Base-by-base conservation (phyloP, 2,329 filamentous ascomycete species). In the Graphiopsis chlorocephala region DNA sequence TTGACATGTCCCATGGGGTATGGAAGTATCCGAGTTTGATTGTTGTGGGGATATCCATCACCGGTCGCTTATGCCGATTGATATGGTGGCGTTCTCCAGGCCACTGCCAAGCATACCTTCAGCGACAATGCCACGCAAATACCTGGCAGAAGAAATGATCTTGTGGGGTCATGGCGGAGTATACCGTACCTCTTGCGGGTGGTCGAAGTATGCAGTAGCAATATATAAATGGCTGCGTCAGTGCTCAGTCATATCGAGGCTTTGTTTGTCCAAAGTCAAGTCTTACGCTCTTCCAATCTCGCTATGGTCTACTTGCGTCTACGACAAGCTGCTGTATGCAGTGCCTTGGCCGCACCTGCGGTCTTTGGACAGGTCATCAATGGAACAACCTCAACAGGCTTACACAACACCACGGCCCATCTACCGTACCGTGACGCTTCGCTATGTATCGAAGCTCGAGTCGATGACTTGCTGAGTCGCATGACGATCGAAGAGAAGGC, bases 401-500 rank as follows among this genome's bases (percentile, higher is more conserved):
- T 17, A 12, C 55, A 58, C 55, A 58, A 28, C 15, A 38, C 26
- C 33, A 58, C 61, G 26, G 31, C 62, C 10, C 26, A 52, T 25
- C 50, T 73, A 14, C 76, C 75, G n/a, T 78, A 77, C 67, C 74
- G 72, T 12, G 66, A 80, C 72, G 69, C 78, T 0, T 76, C 75
- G 0, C 72, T 78, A 15, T 76, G 78, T 48, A 75, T 82, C 48
- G 79, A 82, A 48, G 79, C 80, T n/a, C 77, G 81, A 52, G 77
- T 83, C 8, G 78, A 82, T 26, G 81, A 83, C 64, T 76, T 83
- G 4, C 67, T 80, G 15, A 70, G 72, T 4, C 78, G 80, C 11
- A 83, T 83, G 81, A 82, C 78, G 0, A 56, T 83, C 0, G 77
- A 80, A 45, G 81, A 83, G 67, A 83, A 83, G 64, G 81, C 79